Percentiles rank a stretch among this genome's conserved stretches.
These are phyloP conservation scores for Crithidia fasciculata DNA, from an alignment of 208 protist species.

Conservation along the genomic window DNA sequence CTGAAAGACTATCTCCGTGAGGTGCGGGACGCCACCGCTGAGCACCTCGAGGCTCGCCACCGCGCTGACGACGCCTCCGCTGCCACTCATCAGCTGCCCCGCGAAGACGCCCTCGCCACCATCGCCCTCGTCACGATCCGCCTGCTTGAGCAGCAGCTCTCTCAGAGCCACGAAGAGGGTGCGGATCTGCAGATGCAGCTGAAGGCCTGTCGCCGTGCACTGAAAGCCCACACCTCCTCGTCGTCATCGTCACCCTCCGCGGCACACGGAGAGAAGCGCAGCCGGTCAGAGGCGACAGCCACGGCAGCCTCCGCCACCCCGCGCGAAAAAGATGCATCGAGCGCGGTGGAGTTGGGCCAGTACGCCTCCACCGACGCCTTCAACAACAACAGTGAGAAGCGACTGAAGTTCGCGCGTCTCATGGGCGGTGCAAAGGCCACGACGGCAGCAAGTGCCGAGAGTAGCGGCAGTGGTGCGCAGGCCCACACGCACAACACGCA, in stretches of 20 bases:
- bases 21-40: constrained; percentile 20
- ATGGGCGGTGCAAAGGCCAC: constrained; percentile 78
- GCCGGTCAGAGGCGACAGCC: constrained; percentile 8
- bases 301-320: background rate
- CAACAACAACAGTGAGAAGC: constrained; percentile 56
- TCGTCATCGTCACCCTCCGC: background rate
- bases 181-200: constrained; percentile 28
- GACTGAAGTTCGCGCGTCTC: constrained; percentile 76
- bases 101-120: constrained; percentile 42
- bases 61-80: constrained; percentile 9
- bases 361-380: constrained; percentile 69
- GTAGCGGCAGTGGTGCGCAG: background rate
- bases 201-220: constrained; percentile 49
- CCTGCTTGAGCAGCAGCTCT: constrained; percentile 39
- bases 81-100: constrained; percentile 12
- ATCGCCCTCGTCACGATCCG: constrained; percentile 51
- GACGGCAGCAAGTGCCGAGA: background rate
- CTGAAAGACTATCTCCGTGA: constrained; percentile 29
- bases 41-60: constrained; percentile 26
- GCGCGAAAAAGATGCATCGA: background rate
- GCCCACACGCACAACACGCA: constrained; percentile 60
- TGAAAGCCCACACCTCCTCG: constrained; percentile 32
- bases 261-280: constrained; percentile 17
- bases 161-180: background rate
- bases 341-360: constrained; percentile 65